Percentiles rank a stretch among this genome's conserved stretches.
These are phyloP conservation scores for Plantago ovata DNA, from an alignment of 257 asterid genomes.

Conservation along the genomic window DNA sequence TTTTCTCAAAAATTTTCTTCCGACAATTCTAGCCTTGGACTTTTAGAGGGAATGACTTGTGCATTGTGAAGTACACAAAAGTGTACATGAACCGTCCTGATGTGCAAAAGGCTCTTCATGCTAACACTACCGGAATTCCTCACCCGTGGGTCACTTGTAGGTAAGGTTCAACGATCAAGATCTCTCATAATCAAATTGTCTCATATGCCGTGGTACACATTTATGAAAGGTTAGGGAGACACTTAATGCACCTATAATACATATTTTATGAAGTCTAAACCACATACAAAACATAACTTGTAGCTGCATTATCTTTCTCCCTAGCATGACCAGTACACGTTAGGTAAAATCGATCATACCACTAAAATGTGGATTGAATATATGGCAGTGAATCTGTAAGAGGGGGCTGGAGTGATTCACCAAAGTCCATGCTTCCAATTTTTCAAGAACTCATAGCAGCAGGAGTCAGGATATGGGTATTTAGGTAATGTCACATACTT, in stretches of 20 bases:
- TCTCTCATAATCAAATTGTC: background rate
- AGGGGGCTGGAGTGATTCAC: slow-evolving; percentile 61
- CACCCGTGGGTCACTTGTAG: slow-evolving; percentile 60
- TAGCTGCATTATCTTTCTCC: too few relatives aligned
- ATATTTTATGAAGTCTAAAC: too few relatives aligned
- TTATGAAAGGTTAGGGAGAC: too few relatives aligned
- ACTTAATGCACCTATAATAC: too few relatives aligned
- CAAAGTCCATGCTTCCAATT: slow-evolving; percentile 59
- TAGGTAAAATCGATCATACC: too few relatives aligned
- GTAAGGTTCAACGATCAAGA: slow-evolving; percentile 17
- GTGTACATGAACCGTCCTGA: slow-evolving; percentile 43
- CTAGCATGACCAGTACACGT: too few relatives aligned
- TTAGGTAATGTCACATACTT: slow-evolving; percentile 32
- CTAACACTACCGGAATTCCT: slow-evolving; percentile 35
- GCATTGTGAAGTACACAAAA: slow-evolving; percentile 51
- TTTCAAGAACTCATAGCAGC: slow-evolving; percentile 43
- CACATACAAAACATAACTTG: too few relatives aligned
- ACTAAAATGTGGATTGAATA: too few relatives aligned
- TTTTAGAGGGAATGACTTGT: slow-evolving; percentile 52
- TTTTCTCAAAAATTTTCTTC: background rate
- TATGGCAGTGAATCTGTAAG: slow-evolving; percentile 41
- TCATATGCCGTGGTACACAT: too few relatives aligned
- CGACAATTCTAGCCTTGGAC: slow-evolving; percentile 44
- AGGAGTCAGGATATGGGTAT: slow-evolving; percentile 63
- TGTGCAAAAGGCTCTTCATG: slow-evolving; percentile 69